Base-by-base conservation (phyloP, 345 rosid genomes). In the Angophora floribunda region DNA sequence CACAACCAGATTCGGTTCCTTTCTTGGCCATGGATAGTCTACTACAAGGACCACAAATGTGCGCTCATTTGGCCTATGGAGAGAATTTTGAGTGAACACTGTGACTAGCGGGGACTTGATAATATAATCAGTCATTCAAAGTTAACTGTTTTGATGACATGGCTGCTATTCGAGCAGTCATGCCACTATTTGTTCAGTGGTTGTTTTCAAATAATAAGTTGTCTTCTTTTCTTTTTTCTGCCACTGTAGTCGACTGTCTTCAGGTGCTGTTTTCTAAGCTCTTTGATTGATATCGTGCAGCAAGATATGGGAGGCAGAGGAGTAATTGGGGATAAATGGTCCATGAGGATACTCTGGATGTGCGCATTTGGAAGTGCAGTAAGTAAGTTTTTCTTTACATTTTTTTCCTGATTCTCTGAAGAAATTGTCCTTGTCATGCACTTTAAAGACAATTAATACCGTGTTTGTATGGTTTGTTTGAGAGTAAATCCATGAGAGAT, bases 291-390 rank as follows among this genome's bases (percentile, higher is more conserved):
- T 50, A 57, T 86, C 61, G 88, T 87, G 87, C 85, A 70, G 89
- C 86, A 90, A 86, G 86, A 47, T 55, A 93, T 94, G 94, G 92
- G 93, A 80, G 87, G 87, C 86, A 50, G 96, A 89, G 96, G 96
- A 89, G 92, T 93, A 24, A 93, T 96, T 49, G 91, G 90, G 50
- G 98, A 95, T 90, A 95, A 93, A 88, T 96, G 96, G 97, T 94
- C 97, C 87, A 93, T 92, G 95, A 93, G 97, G 93, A 86, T 95
- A 89, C 95, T 96, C 52, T 96, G 97, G 98, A 89, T 90, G 22
- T 96, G 95, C 86, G 97, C 96, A 13, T 51, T 95, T 86, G 97
- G 98, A 90, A 96, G 95, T 91, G 98, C 95, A 85, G 53, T 94
- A 16, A 88, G 97, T 95, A 90, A 87, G 90, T 22, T 45, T 75